A percentile compares a stretch with the other conserved stretches of the same genome.
Conservation (phyloP, 1,284 basidiomycete species). For the Cutaneotrichosporon mucoides region DNA sequence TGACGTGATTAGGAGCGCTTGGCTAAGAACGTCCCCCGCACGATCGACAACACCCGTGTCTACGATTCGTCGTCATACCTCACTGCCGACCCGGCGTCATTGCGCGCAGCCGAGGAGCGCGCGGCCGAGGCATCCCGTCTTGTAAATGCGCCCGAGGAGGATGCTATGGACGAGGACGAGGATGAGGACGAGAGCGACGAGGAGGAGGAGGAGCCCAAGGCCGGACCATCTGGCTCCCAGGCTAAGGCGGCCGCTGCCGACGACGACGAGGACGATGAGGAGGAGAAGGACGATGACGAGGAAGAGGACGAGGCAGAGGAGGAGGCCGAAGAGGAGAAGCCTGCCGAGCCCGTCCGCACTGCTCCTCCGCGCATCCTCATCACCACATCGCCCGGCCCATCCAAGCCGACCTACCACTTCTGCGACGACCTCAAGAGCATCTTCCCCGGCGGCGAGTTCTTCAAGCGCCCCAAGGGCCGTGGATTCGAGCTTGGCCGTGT, state of each 20-base stretch:
- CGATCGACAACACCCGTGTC: conserved; percentile 89
- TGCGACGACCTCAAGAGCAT: conserved; percentile 86
- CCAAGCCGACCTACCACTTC: conserved; percentile 77
- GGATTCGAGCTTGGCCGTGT: conserved; percentile 92
- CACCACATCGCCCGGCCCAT: conserved; percentile 83
- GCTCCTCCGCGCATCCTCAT: conserved; percentile 79
- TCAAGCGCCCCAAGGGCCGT: conserved; percentile 82
- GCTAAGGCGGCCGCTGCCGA: conserved; percentile 15
- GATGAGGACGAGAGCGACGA: conserved; percentile 40
- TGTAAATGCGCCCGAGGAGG: conserved; percentile 23
- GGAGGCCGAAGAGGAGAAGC: conserved; percentile 16
- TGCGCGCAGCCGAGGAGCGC: conserved; percentile 35
- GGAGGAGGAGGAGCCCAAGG: conserved; percentile 43
- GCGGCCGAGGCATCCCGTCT: conserved; percentile 36
- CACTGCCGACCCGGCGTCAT: conserved; percentile 60
- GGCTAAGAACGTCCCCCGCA: conserved; percentile 78
- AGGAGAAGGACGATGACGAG: conserved; percentile 62
- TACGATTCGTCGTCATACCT: conserved; percentile 75
- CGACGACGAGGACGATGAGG: conserved; percentile 57
- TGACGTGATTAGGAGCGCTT: conserved; percentile 63
- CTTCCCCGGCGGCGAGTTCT: conserved; percentile 92
- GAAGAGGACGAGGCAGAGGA: conserved; percentile 20
- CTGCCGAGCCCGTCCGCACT: conserved; percentile 46
- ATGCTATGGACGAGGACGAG: conserved; percentile 13
- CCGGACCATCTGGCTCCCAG: conserved; percentile 36